Base-by-base conservation (phyloP, 2,329 filamentous ascomycete species). In the Fusarium tanahbumbuense region DNA sequence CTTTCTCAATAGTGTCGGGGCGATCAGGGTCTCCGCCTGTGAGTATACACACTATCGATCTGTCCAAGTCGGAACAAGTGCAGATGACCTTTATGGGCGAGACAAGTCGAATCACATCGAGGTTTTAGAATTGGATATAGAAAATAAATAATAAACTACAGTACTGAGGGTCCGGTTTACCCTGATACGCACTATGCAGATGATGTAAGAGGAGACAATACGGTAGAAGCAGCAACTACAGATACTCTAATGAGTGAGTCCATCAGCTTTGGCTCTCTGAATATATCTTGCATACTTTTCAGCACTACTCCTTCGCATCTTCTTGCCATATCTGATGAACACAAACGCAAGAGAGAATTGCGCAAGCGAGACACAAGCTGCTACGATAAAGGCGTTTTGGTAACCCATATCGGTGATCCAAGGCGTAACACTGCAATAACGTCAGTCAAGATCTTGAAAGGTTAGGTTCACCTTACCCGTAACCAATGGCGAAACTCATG, bases 391-490 rank as follows among this genome's bases (percentile, higher is more conserved):
- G 5, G 55, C 55, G 3, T 32, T 57, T 18, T 32, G 55, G 30
- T 42, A 57, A 2, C 55, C 46, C 55, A 53, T 57, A 15, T 27
- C 18, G 1, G 32, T 42, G 6, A 57, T 46, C 55, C 55, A 57
- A 0, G 55, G 32, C 0, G 55, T 57, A 16, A 42, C 55, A 20
- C 46, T 57, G 25, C 16, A 6, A 18, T 16, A 5, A 20, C 5
- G 4, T 53, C 0, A 57, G 25, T 52, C 4, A 18, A 13, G 23
- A 25, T 3, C 3, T 7, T 2, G 8, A 5, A 4, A 0, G 5
- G 2, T 9, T 11, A 12, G 6, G 1, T 15, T 8, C 6, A 2
- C 18, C 55, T 2, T 25, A 57, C 55, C 55, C 34, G 1, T 57
- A 42, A 3, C 46, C 20, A 0, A 53, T 23, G 4, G 46, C 46